phyloP scores from a whole-genome alignment of 169 alveolate species.

The Eimeria falciformis region DNA sequence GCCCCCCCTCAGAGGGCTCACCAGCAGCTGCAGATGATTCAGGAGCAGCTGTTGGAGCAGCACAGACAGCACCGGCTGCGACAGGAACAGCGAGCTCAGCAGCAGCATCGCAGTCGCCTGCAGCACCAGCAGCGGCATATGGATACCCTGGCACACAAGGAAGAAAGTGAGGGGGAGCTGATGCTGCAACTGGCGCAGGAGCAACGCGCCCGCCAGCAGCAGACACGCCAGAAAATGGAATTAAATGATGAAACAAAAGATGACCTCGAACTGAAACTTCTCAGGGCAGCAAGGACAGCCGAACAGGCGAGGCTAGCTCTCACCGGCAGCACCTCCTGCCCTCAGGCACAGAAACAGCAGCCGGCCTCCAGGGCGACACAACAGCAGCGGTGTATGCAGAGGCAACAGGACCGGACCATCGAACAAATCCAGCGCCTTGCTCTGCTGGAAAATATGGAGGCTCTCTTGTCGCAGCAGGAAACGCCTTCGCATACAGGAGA shows the following conservation, averaged over 20 bases:
- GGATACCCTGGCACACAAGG: not conserved
- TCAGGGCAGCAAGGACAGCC: not conserved
- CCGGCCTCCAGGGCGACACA: not conserved
- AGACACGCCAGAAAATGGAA: conserved; percentile 5
- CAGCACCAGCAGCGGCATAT: conserved; percentile 11
- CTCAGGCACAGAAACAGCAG: not conserved
- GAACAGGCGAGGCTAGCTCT: not conserved
- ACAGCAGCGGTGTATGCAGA: not conserved
- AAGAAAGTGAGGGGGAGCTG: not conserved
- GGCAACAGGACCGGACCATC: not conserved
- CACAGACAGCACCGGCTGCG: conserved; percentile 16
- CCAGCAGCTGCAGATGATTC: conserved; percentile 44
- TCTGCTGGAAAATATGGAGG: not conserved
- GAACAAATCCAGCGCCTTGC: conserved; percentile 39
- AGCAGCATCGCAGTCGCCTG: not conserved
- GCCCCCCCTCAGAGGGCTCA: conserved; percentile 51
- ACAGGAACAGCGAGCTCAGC: not conserved
- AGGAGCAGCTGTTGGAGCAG: conserved; percentile 56
- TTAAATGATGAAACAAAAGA: not conserved
- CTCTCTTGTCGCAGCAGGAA: not conserved
- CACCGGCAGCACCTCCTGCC: not conserved
- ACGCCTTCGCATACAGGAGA: not conserved
- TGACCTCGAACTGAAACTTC: conserved; percentile 7
- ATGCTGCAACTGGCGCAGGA: not conserved
- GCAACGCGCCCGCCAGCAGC: not conserved